A percentile compares a stretch with the other conserved stretches of the same genome.
Conservation (phyloP, 1,284 basidiomycete genomes). For the Leccinum pachyderme region DNA sequence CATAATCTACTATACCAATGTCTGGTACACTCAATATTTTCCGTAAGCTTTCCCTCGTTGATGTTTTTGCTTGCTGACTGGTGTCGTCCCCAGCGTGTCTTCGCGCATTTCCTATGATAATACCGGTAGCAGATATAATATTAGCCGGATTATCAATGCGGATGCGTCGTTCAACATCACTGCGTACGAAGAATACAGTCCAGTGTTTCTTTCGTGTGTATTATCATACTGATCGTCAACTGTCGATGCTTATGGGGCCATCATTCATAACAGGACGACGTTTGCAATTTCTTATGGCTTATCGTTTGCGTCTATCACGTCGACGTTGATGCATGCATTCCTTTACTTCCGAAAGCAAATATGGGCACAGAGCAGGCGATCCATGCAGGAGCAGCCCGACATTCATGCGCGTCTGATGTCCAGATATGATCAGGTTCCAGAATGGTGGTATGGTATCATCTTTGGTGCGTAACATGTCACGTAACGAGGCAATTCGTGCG, state of each 20-base stretch:
- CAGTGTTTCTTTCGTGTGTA: conserved; percentile 72
- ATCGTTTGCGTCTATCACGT: conserved; percentile 67
- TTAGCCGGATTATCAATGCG: conserved; percentile 59
- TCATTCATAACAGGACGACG: conserved; percentile 29
- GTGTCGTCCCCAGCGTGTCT: conserved; percentile 39
- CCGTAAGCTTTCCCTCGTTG: conserved; percentile 29
- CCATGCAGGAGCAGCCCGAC: conserved; percentile 65
- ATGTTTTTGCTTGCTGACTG: not conserved
- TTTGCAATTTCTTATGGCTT: conserved; percentile 70
- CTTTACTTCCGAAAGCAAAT: conserved; percentile 72
- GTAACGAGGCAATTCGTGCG: not conserved
- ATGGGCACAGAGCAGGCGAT: conserved; percentile 48
- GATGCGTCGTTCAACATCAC: conserved; percentile 58
- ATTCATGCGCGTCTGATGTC: conserved; percentile 75
- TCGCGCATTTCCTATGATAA: conserved; percentile 61
- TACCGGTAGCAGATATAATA: conserved; percentile 66
- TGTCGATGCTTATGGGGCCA: not conserved
- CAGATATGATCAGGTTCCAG: conserved; percentile 67
- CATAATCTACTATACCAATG: conserved; percentile 61
- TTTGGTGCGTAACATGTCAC: conserved; percentile 25
- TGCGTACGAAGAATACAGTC: conserved; percentile 79
- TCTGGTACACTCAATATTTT: conserved; percentile 61
- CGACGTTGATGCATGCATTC: conserved; percentile 64
- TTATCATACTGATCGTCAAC: not conserved
- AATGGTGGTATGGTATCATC: conserved; percentile 66